These are phyloP conservation scores for Hypomontagnella monticulosa DNA, from an alignment of 495 filamentous ascomycete genomes.

Conservation along the genomic window DNA sequence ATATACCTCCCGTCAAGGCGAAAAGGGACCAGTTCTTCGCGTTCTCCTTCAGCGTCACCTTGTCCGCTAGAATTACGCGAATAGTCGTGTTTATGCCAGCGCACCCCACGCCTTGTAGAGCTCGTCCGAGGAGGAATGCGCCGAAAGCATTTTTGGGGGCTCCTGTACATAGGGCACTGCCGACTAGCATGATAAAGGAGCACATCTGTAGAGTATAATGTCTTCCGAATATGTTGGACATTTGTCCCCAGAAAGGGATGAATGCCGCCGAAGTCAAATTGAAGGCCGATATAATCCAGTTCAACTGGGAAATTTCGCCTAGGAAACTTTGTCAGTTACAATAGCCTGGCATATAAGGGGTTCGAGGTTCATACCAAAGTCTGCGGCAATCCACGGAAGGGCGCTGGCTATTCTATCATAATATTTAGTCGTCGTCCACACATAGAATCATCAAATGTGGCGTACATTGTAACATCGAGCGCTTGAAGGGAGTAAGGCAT, in stretches of 20 bases:
- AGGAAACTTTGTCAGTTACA: conserved; percentile 5
- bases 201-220: conserved; percentile 58
- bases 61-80: conserved; percentile 65
- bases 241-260: conserved; percentile 68
- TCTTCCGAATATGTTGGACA: conserved; percentile 68
- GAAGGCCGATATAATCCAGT: conserved; percentile 72
- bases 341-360: background rate
- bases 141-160: conserved; percentile 61
- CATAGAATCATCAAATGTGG: background rate
- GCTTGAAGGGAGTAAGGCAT: conserved; percentile 62
- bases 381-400: conserved; percentile 65
- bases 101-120: conserved; percentile 64
- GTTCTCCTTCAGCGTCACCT: conserved; percentile 64
- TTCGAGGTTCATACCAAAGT: conserved; percentile 60
- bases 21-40: conserved; percentile 68
- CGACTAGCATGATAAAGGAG: conserved; percentile 59
- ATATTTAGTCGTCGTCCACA: background rate
- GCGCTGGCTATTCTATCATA: conserved; percentile 60
- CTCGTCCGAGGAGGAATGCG: conserved; percentile 66
- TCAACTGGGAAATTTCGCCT: conserved; percentile 65
- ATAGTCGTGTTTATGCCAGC: conserved; percentile 65
- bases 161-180: conserved; percentile 61
- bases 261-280: conserved; percentile 69
- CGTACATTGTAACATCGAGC: conserved; percentile 64
- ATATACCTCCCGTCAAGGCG: conserved; percentile 58